Percentiles rank a stretch among this genome's conserved stretches.
Conservation (phyloP, 768 basidiomycete genomes). For the Auricularia sp. region DNA sequence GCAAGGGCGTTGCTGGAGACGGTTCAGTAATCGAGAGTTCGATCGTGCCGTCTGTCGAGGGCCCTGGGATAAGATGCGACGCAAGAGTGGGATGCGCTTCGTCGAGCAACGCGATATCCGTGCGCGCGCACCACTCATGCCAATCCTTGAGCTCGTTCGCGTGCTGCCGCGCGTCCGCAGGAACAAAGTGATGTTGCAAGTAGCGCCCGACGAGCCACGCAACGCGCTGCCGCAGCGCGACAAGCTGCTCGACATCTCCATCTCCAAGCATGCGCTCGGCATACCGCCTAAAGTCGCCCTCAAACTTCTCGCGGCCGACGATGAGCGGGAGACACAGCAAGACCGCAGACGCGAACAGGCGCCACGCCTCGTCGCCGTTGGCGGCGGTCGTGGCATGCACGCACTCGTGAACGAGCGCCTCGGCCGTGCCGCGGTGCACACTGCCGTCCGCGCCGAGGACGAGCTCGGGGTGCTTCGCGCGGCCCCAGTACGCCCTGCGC, state of each 20-base stretch:
- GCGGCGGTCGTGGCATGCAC: conserved; percentile 68
- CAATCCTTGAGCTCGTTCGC: conserved; percentile 40
- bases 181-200: conserved; percentile 43
- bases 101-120: conserved; percentile 21
- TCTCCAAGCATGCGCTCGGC: conserved; percentile 57
- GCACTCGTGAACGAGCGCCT: conserved; percentile 72
- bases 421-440: conserved; percentile 59
- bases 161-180: conserved; percentile 39
- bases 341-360: conserved; percentile 51
- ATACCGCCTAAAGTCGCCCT: conserved; percentile 59
- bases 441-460: conserved; percentile 28
- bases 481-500: conserved; percentile 63
- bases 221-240: conserved; percentile 37
- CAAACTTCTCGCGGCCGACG: conserved; percentile 47
- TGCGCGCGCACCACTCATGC: conserved; percentile 15
- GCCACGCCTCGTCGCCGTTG: conserved; percentile 32
- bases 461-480: conserved; percentile 63
- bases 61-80: not conserved
- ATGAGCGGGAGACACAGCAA: conserved; percentile 50
- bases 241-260: conserved; percentile 30
- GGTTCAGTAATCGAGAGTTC: conserved; percentile 13
- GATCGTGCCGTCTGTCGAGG: not conserved
- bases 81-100: not conserved
- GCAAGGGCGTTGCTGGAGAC: conserved; percentile 23
- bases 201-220: conserved; percentile 62